phyloP scores from a whole-genome alignment of 441 rosid species.

The Eutrema salsugineum region DNA sequence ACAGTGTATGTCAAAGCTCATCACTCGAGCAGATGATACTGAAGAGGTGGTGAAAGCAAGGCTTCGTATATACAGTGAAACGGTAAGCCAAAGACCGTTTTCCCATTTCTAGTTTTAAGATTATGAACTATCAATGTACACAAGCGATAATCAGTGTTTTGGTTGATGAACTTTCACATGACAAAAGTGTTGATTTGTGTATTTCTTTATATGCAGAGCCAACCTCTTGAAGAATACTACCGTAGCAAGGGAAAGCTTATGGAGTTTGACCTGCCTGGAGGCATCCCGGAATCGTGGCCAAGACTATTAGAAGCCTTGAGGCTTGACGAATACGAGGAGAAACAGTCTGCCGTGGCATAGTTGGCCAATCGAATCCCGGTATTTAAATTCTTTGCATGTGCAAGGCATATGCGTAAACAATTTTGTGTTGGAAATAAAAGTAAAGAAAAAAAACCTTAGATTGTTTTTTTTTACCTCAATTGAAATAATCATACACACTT shows the following conservation, averaged over 20 bases:
- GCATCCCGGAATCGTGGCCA: constrained; percentile 75
- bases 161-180: too few species aligned
- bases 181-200: neutral
- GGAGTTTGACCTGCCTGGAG: constrained; percentile 69
- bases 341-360: constrained; percentile 51
- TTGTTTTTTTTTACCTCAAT: neutral
- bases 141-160: neutral
- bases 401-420: constrained; percentile 44
- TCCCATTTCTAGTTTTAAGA: neutral
- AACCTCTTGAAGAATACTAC: constrained; percentile 63
- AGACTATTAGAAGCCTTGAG: constrained; percentile 67
- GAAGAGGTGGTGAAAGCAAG: constrained; percentile 67
- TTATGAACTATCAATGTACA: neutral
- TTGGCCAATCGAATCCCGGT: constrained; percentile 3
- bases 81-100: constrained; percentile 36
- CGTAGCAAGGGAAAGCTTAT: constrained; percentile 49
- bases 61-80: constrained; percentile 53
- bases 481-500: constrained; percentile 25
- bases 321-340: constrained; percentile 62
- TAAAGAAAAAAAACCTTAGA: constrained; percentile 1
- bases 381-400: constrained; percentile 55
- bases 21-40: constrained; percentile 59
- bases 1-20: constrained; percentile 59
- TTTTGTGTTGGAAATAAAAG: constrained; percentile 43
- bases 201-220: constrained; percentile 44